Percentiles rank a stretch among this genome's conserved stretches.
phyloP scores from a whole-genome alignment of 1,284 basidiomycete species.

The Cryptococcus floricola region DNA sequence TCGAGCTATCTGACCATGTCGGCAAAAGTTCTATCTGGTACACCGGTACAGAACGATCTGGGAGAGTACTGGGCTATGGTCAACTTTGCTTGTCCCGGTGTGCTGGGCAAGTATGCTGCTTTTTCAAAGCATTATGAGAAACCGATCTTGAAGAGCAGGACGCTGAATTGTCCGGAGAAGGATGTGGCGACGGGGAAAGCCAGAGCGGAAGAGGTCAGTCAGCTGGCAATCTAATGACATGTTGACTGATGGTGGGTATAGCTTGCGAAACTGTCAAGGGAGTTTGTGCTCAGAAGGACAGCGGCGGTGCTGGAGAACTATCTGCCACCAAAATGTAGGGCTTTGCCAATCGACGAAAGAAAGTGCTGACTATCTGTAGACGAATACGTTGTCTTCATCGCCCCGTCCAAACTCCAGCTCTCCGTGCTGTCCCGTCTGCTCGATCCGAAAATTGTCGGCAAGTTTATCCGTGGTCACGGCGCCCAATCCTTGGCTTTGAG shows the following conservation, averaged over 20 bases:
- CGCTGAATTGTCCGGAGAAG: conserved; percentile 66
- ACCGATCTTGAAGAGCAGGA: conserved; percentile 83
- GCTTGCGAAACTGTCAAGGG: conserved; percentile 71
- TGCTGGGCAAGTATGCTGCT: conserved; percentile 65
- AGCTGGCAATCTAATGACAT: conserved; percentile 1
- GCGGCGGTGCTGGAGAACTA: conserved; percentile 75
- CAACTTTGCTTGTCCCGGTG: conserved; percentile 88
- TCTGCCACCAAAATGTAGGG: conserved; percentile 82
- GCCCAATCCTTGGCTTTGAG: conserved; percentile 81
- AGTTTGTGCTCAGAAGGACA: conserved; percentile 86
- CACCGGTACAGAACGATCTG: conserved; percentile 95
- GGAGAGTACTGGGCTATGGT: conserved; percentile 96
- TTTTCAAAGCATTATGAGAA: conserved; percentile 80
- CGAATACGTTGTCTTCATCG: conserved; percentile 90
- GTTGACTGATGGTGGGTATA: conserved; percentile 39
- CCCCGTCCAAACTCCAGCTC: conserved; percentile 75
- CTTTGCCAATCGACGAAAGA: conserved; percentile 10
- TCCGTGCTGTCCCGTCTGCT: conserved; percentile 75
- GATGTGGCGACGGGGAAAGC: conserved; percentile 72
- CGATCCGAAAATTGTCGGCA: conserved; percentile 58
- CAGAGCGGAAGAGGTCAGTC: conserved; percentile 63
- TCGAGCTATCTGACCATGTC: not conserved
- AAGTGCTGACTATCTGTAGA: conserved; percentile 54
- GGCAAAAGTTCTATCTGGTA: conserved; percentile 78
- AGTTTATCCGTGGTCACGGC: conserved; percentile 64